Evolutionary conservation across 805 yeast genomes (phyloP), one percentile per base, ranked within the genome.

Genomic region (Wickerhamomyces alni): DNA sequence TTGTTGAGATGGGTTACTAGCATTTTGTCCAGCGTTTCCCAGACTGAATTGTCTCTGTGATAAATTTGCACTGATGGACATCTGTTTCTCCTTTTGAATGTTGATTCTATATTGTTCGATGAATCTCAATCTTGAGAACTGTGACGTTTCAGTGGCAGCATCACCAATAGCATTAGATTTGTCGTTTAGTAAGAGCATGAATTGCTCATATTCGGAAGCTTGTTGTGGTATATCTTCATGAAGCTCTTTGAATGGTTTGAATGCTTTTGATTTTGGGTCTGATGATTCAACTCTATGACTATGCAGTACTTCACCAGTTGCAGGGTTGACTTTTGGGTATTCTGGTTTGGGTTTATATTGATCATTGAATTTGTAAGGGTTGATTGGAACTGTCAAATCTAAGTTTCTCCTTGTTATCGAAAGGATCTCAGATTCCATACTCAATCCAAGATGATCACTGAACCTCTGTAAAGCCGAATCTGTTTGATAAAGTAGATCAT

Each of bases 361-460:
- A 35, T 42, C 39, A 3, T 70, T 74, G 35, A 69, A 48, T 26
- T 58, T 57, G 54, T 75, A 82, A 5, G 89, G 91, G 52, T 84
- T 82, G 44, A 80, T 58, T 0, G 89, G 84, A 1, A 85, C 87
- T 12, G 81, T 70, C 40, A 91, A 63, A 50, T 87, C 82, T 24
- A 91, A 59, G 44, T 87, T 83, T 44, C 98, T 72, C 44, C 83
- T 75, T 3, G 95, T 84, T 35, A 87, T 65, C 0, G 86, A 75
- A 37, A 91, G 65, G 19, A 89, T 77, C 60, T 89, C 96, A n/a
- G 91, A 71, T 62, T 93, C 98, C 75, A 91, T 77, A 39, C 80
- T 81, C 22, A 87, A 67, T 3, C 94, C 82, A 38, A 87, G 69
- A 18, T 74, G 72, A 60, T 91, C 98, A 27, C 87, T 81, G 58